Percentiles rank a stretch among this genome's conserved stretches.
Evolutionary conservation across 352 stramenopile species (phyloP).

Genomic region (Globisporangium radiosum): DNA sequence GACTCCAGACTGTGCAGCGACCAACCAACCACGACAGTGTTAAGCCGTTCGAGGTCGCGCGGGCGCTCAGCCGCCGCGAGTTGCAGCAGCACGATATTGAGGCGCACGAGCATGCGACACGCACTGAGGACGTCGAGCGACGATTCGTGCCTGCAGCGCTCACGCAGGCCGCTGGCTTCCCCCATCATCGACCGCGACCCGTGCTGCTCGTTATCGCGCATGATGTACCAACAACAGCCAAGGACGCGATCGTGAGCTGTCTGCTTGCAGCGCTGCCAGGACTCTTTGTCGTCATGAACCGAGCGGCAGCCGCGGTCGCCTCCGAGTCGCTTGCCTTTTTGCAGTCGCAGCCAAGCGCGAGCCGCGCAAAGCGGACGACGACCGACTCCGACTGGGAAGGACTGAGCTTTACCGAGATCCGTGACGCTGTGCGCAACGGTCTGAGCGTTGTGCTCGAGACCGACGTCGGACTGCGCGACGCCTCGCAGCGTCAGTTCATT

Average conservation of each 20-base stretch:
- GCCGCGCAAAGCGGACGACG: not conserved
- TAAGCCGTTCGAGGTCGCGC: constrained; percentile 29
- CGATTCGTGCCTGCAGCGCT: constrained; percentile 56
- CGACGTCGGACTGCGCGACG: constrained; percentile 66
- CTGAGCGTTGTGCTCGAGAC: constrained; percentile 68
- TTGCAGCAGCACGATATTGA: constrained; percentile 28
- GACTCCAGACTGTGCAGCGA: constrained; percentile 38
- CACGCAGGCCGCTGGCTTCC: constrained; percentile 22
- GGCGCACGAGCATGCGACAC: constrained; percentile 20
- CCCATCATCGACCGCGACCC: constrained; percentile 35
- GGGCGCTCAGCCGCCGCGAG: constrained; percentile 31
- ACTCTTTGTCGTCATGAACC: constrained; percentile 66
- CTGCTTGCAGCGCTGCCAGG: constrained; percentile 50
- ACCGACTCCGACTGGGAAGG: constrained; percentile 12
- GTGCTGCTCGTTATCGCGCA: constrained; percentile 61
- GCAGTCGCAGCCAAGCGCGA: not conserved
- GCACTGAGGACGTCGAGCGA: constrained; percentile 31
- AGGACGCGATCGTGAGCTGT: constrained; percentile 27
- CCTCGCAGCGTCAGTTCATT: constrained; percentile 48
- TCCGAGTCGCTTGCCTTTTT: constrained; percentile 10
- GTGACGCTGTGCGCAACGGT: constrained; percentile 32
- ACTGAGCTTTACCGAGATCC: constrained; percentile 28
- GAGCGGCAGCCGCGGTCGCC: constrained; percentile 6
- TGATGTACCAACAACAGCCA: constrained; percentile 51
- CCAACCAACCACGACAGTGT: constrained; percentile 3